Evolutionary conservation across 2,329 filamentous ascomycete species (phyloP).

Genomic region (Alternaria triticina): DNA sequence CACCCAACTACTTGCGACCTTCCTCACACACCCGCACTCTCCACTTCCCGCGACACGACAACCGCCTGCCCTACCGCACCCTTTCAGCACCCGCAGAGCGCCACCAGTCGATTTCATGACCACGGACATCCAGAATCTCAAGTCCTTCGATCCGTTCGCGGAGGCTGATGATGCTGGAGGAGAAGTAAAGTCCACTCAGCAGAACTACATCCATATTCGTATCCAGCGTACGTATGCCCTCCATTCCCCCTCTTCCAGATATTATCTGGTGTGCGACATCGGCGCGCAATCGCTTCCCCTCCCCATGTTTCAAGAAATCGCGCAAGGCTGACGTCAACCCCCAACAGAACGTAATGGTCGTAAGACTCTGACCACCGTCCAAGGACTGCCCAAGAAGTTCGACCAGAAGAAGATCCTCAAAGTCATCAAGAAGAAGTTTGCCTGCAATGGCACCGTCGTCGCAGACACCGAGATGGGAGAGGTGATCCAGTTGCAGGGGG

Average conservation of each 20-base stretch:
- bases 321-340: constrained; percentile 51
- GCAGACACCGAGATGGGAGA: constrained; percentile 95
- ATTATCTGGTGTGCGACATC: background rate
- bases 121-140: constrained; percentile 54
- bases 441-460: constrained; percentile 99
- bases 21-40: constrained; percentile 6
- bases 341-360: constrained; percentile 97
- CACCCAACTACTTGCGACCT: background rate
- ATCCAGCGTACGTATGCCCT: constrained; percentile 83
- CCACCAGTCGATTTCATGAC: constrained; percentile 45
- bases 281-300: background rate
- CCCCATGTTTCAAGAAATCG: constrained; percentile 5
- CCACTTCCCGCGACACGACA: constrained; percentile 3
- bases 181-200: constrained; percentile 84
- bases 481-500: constrained; percentile 99
- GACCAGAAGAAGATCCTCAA: constrained; percentile 99
- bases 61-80: constrained; percentile 10
- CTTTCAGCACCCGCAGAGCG: constrained; percentile 29
- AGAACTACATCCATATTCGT: constrained; percentile 99
- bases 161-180: constrained; percentile 99
- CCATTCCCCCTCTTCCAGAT: background rate
- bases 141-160: constrained; percentile 89
- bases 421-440: constrained; percentile 99
- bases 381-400: constrained; percentile 98
- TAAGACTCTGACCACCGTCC: constrained; percentile 99